These are phyloP conservation scores for Senna siamea DNA, from an alignment of 306 rosid genomes.

Conservation along the genomic window DNA sequence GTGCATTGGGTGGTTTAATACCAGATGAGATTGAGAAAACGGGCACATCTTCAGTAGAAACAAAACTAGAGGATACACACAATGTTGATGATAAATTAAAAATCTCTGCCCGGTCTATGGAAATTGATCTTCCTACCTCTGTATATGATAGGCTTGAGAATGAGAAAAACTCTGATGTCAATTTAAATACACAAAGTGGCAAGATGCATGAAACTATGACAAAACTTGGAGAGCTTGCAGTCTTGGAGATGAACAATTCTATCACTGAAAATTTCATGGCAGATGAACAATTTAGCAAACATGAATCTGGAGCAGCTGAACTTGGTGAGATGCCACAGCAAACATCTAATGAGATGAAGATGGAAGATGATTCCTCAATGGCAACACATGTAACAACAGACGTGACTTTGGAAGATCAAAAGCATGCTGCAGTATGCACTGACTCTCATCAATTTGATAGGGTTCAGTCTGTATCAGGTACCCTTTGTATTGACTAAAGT, in stretches of 20 bases:
- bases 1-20: slow-evolving; percentile 32
- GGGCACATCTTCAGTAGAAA: slow-evolving; percentile 23
- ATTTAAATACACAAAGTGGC: slow-evolving; percentile 35
- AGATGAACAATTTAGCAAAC: slow-evolving; percentile 36
- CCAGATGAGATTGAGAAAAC: slow-evolving; percentile 34
- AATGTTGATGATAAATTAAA: slow-evolving; percentile 42
- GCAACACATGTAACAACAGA: slow-evolving; percentile 34
- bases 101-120: slow-evolving; percentile 28
- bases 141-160: slow-evolving; percentile 29
- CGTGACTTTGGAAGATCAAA: slow-evolving; percentile 50
- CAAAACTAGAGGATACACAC: slow-evolving; percentile 29
- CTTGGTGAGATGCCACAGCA: slow-evolving; percentile 41
- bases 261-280: slow-evolving; percentile 36
- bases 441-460: slow-evolving; percentile 32
- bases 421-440: slow-evolving; percentile 39
- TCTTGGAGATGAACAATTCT: slow-evolving; percentile 33
- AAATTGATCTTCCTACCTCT: slow-evolving; percentile 33
- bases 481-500: not conserved
- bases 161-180: slow-evolving; percentile 36
- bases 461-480: slow-evolving; percentile 55
- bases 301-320: slow-evolving; percentile 38
- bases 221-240: slow-evolving; percentile 34
- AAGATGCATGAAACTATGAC: slow-evolving; percentile 28
- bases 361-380: slow-evolving; percentile 39
- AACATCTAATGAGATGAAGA: slow-evolving; percentile 35